Evolutionary conservation across 1,284 basidiomycete species (phyloP).

Genomic region (Meripilus lineatus): DNA sequence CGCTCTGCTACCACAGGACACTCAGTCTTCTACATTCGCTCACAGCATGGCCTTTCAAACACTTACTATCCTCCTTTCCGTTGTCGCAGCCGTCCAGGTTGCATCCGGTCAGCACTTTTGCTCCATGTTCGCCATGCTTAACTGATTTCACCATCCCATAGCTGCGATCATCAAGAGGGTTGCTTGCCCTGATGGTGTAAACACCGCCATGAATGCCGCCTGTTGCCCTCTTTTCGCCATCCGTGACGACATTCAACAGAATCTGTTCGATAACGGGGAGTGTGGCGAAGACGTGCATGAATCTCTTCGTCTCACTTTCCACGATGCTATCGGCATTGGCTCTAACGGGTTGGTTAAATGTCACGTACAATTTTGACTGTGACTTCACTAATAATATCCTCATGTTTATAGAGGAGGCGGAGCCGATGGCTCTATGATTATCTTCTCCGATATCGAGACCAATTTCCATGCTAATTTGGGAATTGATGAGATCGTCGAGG

Average conservation of each 20-base stretch:
- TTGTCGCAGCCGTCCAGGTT: conserved; percentile 2
- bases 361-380: conserved; percentile 14
- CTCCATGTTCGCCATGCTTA: no score
- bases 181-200: conserved; percentile 2
- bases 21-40: no score
- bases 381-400: not conserved
- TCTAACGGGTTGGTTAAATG: conserved; percentile 15
- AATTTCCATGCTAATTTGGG: conserved; percentile 23
- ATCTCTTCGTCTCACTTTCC: conserved; percentile 19
- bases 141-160: not conserved
- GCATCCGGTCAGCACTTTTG: not conserved
- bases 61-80: conserved; percentile 4
- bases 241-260: conserved; percentile 7
- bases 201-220: conserved; percentile 6
- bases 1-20: no score
- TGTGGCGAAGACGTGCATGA: conserved; percentile 17
- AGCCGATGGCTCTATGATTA: conserved; percentile 26
- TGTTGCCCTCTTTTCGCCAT: conserved; percentile 9
- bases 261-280: conserved; percentile 14
- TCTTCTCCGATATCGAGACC: conserved; percentile 22
- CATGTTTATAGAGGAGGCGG: conserved; percentile 19
- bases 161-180: conserved; percentile 1
- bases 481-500: conserved; percentile 24
- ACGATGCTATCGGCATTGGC: conserved; percentile 22
- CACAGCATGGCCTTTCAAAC: conserved; percentile 7